Percentiles rank a stretch among this genome's conserved stretches.
These are phyloP conservation scores for Phytophthora palmivora DNA, from an alignment of 352 stramenopile species.

Conservation along the genomic window DNA sequence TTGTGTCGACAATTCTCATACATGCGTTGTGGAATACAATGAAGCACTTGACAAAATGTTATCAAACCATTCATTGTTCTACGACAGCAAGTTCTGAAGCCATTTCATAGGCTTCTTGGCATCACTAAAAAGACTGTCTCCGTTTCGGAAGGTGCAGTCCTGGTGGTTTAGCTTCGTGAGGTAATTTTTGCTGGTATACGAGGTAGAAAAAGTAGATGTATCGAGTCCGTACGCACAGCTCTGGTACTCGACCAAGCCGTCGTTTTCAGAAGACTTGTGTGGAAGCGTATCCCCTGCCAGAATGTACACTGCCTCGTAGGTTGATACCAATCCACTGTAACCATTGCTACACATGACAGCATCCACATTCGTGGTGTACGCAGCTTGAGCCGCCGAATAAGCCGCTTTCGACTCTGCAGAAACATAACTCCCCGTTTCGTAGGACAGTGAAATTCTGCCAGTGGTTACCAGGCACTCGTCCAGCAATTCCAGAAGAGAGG, in stretches of 20 bases:
- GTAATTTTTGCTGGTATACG: slow-evolving; percentile 50
- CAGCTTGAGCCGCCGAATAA: slow-evolving; percentile 24
- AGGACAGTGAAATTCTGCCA: slow-evolving; percentile 29
- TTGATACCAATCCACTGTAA: slow-evolving; percentile 25
- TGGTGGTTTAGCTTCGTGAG: slow-evolving; percentile 56
- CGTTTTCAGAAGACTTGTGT: slow-evolving; percentile 35
- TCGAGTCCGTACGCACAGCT: slow-evolving; percentile 45
- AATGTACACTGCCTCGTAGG: slow-evolving; percentile 15
- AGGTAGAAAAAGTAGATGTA: slow-evolving; percentile 30
- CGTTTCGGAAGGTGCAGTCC: slow-evolving; percentile 52
- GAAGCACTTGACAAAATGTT: no score
- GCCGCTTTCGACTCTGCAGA: slow-evolving; percentile 7
- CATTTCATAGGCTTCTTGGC: slow-evolving; percentile 62
- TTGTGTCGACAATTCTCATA: no score
- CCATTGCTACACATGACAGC: slow-evolving; percentile 38
- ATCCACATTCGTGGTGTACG: slow-evolving; percentile 19
- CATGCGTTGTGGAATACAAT: no score
- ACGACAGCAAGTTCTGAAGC: slow-evolving; percentile 55
- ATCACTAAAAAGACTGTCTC: slow-evolving; percentile 48
- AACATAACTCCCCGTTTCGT: slow-evolving; percentile 36
- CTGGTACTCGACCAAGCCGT: slow-evolving; percentile 47
- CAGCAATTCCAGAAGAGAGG: slow-evolving; percentile 29
- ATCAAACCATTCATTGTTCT: neutral
- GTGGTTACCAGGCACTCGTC: slow-evolving; percentile 38
- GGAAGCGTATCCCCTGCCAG: slow-evolving; percentile 19